Percentiles rank a stretch among this genome's conserved stretches.
phyloP scores from a whole-genome alignment of 352 stramenopile species.

The Globisporangium okanoganense region DNA sequence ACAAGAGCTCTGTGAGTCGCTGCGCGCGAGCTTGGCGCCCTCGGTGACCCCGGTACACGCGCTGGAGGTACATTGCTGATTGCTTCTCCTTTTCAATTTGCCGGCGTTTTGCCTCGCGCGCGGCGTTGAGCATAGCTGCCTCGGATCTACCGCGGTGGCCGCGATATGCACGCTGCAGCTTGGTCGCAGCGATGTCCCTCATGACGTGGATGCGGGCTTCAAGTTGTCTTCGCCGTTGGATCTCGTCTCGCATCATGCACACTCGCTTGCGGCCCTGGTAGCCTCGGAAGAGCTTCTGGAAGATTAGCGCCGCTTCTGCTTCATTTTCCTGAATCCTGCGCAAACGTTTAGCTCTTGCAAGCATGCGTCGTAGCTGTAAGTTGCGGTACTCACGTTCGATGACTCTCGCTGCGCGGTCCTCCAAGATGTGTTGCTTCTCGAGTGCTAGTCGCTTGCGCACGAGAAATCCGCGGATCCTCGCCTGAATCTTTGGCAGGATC shows the following conservation, averaged over 20 bases:
- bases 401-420: constrained; percentile 29
- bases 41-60: constrained; percentile 68
- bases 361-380: constrained; percentile 43
- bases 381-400: constrained; percentile 55
- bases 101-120: constrained; percentile 36
- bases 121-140: constrained; percentile 39
- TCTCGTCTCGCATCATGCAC: constrained; percentile 34
- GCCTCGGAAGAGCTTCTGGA: constrained; percentile 75
- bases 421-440: constrained; percentile 24
- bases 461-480: constrained; percentile 74
- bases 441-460: constrained; percentile 37
- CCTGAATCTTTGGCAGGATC: constrained; percentile 76
- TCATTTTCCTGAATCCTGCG: constrained; percentile 51
- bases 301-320: constrained; percentile 60
- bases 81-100: constrained; percentile 41
- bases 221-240: constrained; percentile 40
- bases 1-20: constrained; percentile 45
- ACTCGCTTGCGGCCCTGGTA: constrained; percentile 49
- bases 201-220: constrained; percentile 51
- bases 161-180: constrained; percentile 70
- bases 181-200: constrained; percentile 53
- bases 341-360: constrained; percentile 41
- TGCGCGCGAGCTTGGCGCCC: constrained; percentile 40
- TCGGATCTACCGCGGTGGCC: constrained; percentile 56
- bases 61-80: constrained; percentile 61